A percentile compares a stretch with the other conserved stretches of the same genome.
phyloP scores from a whole-genome alignment of 352 stramenopile species.

The Globisporangium barbulae region DNA sequence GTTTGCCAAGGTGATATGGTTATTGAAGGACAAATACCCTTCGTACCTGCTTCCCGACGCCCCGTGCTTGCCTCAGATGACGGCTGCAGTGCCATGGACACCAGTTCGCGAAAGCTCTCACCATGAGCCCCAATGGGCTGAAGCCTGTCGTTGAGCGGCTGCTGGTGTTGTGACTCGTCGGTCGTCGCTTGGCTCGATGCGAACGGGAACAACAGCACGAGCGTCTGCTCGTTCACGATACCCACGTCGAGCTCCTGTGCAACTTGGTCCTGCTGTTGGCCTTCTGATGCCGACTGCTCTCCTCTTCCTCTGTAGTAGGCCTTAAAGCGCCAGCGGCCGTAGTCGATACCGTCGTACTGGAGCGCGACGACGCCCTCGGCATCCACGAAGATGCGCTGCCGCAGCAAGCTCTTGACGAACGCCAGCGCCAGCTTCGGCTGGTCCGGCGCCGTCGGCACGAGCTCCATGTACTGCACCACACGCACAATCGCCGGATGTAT shows the following conservation, averaged over 20 bases:
- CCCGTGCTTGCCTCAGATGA: neutral
- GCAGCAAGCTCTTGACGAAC: slow-evolving; percentile 57
- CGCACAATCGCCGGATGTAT: slow-evolving; percentile 27
- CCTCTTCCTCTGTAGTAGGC: slow-evolving; percentile 38
- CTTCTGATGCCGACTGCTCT: neutral
- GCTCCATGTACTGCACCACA: slow-evolving; percentile 49
- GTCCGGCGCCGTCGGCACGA: slow-evolving; percentile 31
- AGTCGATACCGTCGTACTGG: slow-evolving; percentile 48
- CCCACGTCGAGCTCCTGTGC: slow-evolving; percentile 24
- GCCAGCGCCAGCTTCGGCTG: slow-evolving; percentile 39
- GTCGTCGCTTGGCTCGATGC: slow-evolving; percentile 12
- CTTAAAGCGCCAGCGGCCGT: slow-evolving; percentile 54
- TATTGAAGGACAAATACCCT: neutral
- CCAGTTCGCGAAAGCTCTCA: slow-evolving; percentile 33
- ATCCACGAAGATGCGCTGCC: slow-evolving; percentile 31
- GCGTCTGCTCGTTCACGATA: slow-evolving; percentile 55
- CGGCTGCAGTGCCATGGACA: slow-evolving; percentile 32
- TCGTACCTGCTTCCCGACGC: slow-evolving; percentile 12
- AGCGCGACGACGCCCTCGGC: slow-evolving; percentile 30
- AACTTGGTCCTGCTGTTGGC: neutral
- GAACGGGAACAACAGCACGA: slow-evolving; percentile 57
- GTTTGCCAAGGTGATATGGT: neutral
- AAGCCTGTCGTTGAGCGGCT: neutral
- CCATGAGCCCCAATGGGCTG: slow-evolving; percentile 42
- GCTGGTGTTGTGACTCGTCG: neutral